phyloP scores from a whole-genome alignment of 192 early-diverging fungal genomes.

The Coemansia sp. region DNA sequence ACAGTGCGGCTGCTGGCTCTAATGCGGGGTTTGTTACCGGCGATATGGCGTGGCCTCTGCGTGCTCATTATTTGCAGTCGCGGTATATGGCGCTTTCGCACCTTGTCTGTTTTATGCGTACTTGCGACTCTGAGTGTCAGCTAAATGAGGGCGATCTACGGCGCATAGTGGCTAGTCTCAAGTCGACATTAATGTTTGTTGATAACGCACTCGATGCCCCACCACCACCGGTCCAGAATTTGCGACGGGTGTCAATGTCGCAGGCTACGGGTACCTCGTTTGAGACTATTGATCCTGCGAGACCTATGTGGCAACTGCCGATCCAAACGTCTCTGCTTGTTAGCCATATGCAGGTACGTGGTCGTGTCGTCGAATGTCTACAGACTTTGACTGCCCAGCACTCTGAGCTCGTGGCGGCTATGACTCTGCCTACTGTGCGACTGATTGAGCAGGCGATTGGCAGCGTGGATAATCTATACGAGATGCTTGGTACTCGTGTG shows the following conservation, averaged over 20 bases:
- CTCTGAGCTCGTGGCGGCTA: not conserved
- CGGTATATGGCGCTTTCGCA: constrained; percentile 34
- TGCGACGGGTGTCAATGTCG: not conserved
- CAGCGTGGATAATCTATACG: constrained; percentile 26
- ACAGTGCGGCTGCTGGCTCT: not conserved
- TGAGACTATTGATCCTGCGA: constrained; percentile 8
- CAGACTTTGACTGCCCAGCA: not conserved
- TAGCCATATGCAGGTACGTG: constrained; percentile 36
- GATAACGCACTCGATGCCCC: constrained; percentile 56
- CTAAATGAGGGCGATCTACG: constrained; percentile 5
- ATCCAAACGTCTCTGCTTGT: constrained; percentile 11
- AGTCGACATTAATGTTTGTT: constrained; percentile 36
- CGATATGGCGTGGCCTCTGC: constrained; percentile 29
- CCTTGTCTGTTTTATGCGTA: constrained; percentile 15
- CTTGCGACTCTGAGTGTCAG: not conserved
- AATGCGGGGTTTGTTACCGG: constrained; percentile 30
- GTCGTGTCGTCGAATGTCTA: constrained; percentile 33
- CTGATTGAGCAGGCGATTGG: constrained; percentile 35
- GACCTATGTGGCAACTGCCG: constrained; percentile 16
- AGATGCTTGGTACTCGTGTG: constrained; percentile 22
- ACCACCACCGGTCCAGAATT: constrained; percentile 1
- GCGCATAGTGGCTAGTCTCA: constrained; percentile 10
- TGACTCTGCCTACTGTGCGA: constrained; percentile 23
- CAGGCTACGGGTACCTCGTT: not conserved
- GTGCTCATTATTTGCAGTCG: constrained; percentile 31